These are phyloP conservation scores for Lachancea dasiensis DNA, from an alignment of 805 yeast genomes.

Conservation along the genomic window DNA sequence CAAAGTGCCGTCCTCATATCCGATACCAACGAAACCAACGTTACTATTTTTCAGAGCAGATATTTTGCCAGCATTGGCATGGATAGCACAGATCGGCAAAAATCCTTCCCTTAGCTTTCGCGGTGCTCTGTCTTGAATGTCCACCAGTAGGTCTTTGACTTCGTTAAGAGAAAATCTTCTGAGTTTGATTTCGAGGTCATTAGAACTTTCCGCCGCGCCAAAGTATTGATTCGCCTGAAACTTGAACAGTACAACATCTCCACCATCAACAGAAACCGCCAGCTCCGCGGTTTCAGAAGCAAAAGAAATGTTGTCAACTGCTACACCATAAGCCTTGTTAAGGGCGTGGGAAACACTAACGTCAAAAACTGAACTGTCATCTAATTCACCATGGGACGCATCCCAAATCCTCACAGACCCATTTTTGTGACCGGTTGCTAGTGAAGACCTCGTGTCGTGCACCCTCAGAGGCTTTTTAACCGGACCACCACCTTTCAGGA, in stretches of 20 bases:
- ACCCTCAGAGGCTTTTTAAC: slow-evolving; percentile 43
- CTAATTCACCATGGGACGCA: slow-evolving; percentile 68
- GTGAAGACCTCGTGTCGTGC: slow-evolving; percentile 46
- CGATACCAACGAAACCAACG: slow-evolving; percentile 80
- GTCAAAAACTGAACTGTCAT: slow-evolving; percentile 53
- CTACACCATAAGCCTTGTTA: slow-evolving; percentile 38
- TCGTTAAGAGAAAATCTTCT: slow-evolving; percentile 24
- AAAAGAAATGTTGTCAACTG: slow-evolving; percentile 58
- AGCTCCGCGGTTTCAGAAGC: slow-evolving; percentile 75
- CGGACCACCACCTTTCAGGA: slow-evolving; percentile 80
- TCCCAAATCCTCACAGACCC: slow-evolving; percentile 84
- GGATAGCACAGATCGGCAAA: slow-evolving; percentile 46
- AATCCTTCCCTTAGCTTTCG: slow-evolving; percentile 50
- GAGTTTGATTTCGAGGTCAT: slow-evolving; percentile 18
- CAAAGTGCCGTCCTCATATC: slow-evolving; percentile 68
- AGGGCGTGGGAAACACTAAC: slow-evolving; percentile 48
- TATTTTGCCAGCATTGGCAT: slow-evolving; percentile 43
- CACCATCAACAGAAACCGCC: slow-evolving; percentile 58
- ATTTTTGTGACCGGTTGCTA: slow-evolving; percentile 78
- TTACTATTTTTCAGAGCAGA: slow-evolving; percentile 62
- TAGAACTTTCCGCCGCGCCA: slow-evolving; percentile 27
- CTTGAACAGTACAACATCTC: slow-evolving; percentile 70
- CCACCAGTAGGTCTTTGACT: slow-evolving; percentile 31
- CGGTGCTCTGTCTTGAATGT: slow-evolving; percentile 51
- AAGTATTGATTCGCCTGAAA: slow-evolving; percentile 51